Conservation (phyloP, 1,284 basidiomycete species). For the Ganoderma lingzhi region DNA sequence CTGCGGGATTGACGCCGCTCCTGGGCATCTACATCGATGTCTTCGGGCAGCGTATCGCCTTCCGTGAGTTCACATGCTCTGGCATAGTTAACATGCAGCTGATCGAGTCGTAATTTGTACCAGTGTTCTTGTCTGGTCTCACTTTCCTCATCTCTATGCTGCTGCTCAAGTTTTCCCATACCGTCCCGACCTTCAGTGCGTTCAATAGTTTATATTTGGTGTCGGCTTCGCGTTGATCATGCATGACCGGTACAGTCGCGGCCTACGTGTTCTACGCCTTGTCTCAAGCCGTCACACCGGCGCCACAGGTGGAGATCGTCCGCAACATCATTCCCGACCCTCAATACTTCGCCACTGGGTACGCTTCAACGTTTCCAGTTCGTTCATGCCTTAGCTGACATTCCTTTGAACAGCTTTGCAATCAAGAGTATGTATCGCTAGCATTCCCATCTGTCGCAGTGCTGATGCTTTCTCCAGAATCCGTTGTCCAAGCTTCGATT, state of each 20-base stretch:
- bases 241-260: conserved; percentile 41
- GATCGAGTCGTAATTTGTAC: not conserved
- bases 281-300: conserved; percentile 52
- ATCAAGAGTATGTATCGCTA: conserved; percentile 46
- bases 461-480: conserved; percentile 38
- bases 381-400: not conserved
- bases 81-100: not conserved
- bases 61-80: conserved; percentile 43
- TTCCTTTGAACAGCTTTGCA: conserved; percentile 41
- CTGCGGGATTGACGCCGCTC: conserved; percentile 52
- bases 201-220: not conserved
- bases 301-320: conserved; percentile 55
- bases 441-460: not conserved
- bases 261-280: conserved; percentile 55
- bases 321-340: conserved; percentile 51
- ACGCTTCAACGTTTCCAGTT: conserved; percentile 9
- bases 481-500: conserved; percentile 52
- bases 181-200: conserved; percentile 49
- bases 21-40: conserved; percentile 53
- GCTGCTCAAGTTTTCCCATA: conserved; percentile 50
- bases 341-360: conserved; percentile 53
- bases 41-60: conserved; percentile 50
- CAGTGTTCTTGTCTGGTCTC: conserved; percentile 52
- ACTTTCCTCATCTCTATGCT: conserved; percentile 54
- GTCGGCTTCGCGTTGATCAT: not conserved